These are phyloP conservation scores for Eimeria praecox DNA, from an alignment of 169 alveolate species.

Conservation along the genomic window DNA sequence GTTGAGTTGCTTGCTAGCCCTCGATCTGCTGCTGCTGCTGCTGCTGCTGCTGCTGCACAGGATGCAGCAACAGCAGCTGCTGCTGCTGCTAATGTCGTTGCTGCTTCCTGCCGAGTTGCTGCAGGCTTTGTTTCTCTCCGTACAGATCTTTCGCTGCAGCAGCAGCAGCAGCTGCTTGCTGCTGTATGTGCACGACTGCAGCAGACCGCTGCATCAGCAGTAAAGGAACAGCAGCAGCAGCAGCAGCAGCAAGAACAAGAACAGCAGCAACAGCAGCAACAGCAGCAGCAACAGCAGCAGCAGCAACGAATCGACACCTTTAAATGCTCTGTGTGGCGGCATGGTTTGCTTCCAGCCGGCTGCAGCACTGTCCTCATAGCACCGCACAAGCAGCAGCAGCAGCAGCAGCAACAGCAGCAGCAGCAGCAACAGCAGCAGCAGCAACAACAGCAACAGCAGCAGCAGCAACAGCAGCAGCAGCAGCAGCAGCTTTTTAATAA, in stretches of 20 bases:
- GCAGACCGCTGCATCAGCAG: background rate
- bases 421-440: background rate
- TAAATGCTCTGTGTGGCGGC: constrained; percentile 10
- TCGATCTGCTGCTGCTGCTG: constrained; percentile 10
- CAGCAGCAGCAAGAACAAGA: background rate
- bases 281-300: constrained; percentile 7
- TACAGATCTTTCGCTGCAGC: constrained; percentile 1
- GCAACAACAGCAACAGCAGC: constrained; percentile 18
- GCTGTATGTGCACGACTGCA: constrained; percentile 27
- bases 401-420: background rate
- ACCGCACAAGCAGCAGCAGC: constrained; percentile 17
- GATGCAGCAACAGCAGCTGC: constrained; percentile 38
- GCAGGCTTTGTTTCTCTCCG: background rate
- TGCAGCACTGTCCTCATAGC: constrained; percentile 27
- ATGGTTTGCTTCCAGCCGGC: constrained; percentile 9
- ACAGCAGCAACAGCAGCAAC: background rate
- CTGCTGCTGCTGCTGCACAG: constrained; percentile 30
- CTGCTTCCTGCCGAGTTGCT: background rate
- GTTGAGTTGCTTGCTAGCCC: background rate
- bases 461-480: background rate
- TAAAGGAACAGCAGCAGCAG: constrained; percentile 3
- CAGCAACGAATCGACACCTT: background rate
- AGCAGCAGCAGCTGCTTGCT: constrained; percentile 35
- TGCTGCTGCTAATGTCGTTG: background rate
- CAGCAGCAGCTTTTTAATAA: background rate